Conservation (phyloP, 148 eudicot genomes). For the Rheum nobile region DNA sequence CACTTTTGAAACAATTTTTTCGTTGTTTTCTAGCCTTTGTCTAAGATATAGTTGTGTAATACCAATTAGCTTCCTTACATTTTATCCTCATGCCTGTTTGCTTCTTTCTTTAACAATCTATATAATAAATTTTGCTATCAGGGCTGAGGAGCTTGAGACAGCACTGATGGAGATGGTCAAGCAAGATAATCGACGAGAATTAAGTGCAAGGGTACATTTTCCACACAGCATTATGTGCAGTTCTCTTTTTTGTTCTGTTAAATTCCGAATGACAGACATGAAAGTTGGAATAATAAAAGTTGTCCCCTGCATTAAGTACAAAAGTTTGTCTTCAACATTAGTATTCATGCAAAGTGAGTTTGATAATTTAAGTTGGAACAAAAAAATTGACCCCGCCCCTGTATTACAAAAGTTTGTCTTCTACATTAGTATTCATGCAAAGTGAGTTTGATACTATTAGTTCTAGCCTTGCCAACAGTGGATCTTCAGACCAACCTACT, state of each 20-base stretch:
- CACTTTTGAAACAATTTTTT: not conserved
- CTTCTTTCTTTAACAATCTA: not conserved
- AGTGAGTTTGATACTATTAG: not conserved
- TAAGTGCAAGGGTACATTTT: slow-evolving; percentile 57
- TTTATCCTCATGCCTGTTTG: not conserved
- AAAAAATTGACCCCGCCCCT: not conserved
- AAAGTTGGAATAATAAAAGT: not conserved
- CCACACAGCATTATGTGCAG: not conserved
- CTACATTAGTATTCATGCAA: not conserved
- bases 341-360: not conserved
- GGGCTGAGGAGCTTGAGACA: slow-evolving; percentile 88
- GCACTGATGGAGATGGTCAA: slow-evolving; percentile 77
- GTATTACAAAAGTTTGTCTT: no score
- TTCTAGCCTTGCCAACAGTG: not conserved
- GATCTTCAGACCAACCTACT: not conserved
- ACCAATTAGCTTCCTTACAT: not conserved
- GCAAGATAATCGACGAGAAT: slow-evolving; percentile 64
- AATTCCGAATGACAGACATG: not conserved
- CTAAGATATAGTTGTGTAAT: not conserved
- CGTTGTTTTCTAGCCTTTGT: not conserved
- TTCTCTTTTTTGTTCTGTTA: not conserved
- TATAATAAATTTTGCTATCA: slow-evolving; percentile 11
- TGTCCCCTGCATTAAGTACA: no score
- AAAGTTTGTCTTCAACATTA: no score
- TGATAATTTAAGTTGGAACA: not conserved